These are phyloP conservation scores for Calonectria hongkongensis DNA, from an alignment of 2,329 filamentous ascomycete species.

Conservation along the genomic window DNA sequence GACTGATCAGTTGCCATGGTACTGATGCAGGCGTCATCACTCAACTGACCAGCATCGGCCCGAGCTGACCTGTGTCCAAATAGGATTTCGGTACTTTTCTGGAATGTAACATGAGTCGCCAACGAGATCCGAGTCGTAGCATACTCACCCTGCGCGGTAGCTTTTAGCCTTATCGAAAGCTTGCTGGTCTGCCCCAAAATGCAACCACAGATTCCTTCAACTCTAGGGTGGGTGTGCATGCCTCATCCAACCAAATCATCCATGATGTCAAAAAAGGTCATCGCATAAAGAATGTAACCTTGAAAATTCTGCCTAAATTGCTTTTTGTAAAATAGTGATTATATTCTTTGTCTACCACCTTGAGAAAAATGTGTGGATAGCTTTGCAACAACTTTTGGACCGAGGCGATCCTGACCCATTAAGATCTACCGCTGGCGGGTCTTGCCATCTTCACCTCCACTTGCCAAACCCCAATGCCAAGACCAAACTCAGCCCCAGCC, in stretches of 20 bases:
- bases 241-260: not conserved
- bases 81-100: not conserved
- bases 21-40: not conserved
- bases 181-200: slow-evolving; percentile 7
- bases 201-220: not conserved
- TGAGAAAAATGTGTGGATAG: not conserved
- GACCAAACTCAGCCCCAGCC: too few relatives aligned
- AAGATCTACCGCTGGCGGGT: too few relatives aligned
- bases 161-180: not conserved
- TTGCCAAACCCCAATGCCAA: too few relatives aligned
- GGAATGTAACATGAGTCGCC: not conserved
- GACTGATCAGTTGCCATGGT: not conserved
- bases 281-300: not conserved
- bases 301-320: not conserved
- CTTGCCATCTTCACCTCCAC: too few relatives aligned
- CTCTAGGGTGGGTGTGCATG: slow-evolving; percentile 9
- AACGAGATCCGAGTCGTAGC: not conserved
- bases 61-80: not conserved
- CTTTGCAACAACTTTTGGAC: too few relatives aligned
- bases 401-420: too few relatives aligned
- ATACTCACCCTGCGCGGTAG: not conserved
- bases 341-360: not conserved
- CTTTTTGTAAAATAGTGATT: not conserved
- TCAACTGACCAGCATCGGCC: not conserved
- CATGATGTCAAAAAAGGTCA: slow-evolving; percentile 19